These are phyloP conservation scores for Neurospora sp. DNA, from an alignment of 2,329 filamentous ascomycete species.

Conservation along the genomic window DNA sequence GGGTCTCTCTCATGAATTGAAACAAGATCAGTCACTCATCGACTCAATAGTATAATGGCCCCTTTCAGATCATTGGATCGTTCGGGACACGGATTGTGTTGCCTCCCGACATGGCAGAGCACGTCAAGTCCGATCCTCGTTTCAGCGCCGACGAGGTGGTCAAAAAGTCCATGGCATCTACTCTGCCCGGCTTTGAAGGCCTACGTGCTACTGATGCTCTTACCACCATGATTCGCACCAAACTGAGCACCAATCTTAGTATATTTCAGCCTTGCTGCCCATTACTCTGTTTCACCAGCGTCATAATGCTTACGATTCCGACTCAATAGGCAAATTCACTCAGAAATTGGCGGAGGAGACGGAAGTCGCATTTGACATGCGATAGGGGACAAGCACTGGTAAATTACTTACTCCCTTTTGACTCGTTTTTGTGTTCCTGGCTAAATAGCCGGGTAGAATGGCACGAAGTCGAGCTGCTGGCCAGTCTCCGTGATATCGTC, in stretches of 20 bases:
- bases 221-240: constrained; percentile 1
- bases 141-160: constrained; percentile 1
- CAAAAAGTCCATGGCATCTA: constrained; percentile 1
- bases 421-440: not conserved
- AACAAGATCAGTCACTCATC: constrained; percentile 1
- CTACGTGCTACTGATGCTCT: constrained; percentile 1
- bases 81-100: constrained; percentile 1
- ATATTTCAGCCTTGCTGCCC: not conserved
- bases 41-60: constrained; percentile 1
- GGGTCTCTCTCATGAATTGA: not conserved
- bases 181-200: constrained; percentile 1
- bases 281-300: not conserved
- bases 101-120: constrained; percentile 1
- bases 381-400: not conserved
- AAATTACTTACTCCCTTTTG: constrained; percentile 1
- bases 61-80: constrained; percentile 1
- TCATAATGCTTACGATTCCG: not conserved
- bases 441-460: not conserved
- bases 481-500: not conserved
- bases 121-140: constrained; percentile 1
- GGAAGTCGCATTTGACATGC: constrained; percentile 1
- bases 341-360: constrained; percentile 1
- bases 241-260: not conserved
- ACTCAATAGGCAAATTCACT: not conserved
- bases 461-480: not conserved